Percentiles rank a stretch among this genome's conserved stretches.
Evolutionary conservation across 208 protist species (phyloP).

Genomic region (Acanthamoeba castellanii): DNA sequence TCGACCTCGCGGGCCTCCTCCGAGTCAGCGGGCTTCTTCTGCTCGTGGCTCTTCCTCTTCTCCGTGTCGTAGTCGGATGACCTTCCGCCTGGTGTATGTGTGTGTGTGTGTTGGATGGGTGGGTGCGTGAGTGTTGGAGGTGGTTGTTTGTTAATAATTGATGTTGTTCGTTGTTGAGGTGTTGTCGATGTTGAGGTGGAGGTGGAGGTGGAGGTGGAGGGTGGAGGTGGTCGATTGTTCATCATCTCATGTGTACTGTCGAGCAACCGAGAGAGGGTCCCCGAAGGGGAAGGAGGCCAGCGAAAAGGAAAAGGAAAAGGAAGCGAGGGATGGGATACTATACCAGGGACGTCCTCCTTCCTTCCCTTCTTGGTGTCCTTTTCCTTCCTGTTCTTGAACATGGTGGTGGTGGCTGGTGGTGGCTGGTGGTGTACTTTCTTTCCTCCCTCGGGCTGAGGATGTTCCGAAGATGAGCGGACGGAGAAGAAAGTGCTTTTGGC

Average conservation of each 20-base stretch:
- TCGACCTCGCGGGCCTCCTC: slow-evolving; percentile 61
- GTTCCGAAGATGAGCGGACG: too few relatives aligned
- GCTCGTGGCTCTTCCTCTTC: slow-evolving; percentile 73
- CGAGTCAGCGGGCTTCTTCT: slow-evolving; percentile 59
- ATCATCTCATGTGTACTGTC: too few relatives aligned
- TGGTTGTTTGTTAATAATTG: too few relatives aligned
- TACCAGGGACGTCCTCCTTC: slow-evolving; percentile 50
- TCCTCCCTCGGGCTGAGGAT: too few relatives aligned
- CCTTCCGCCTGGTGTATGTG: background rate
- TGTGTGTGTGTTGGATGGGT: background rate
- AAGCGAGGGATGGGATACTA: background rate
- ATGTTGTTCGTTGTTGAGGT: too few relatives aligned
- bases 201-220: background rate
- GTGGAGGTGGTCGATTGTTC: background rate
- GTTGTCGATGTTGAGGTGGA: background rate
- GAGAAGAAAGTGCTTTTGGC: too few relatives aligned
- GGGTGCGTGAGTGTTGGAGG: too few relatives aligned
- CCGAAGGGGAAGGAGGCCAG: too few relatives aligned
- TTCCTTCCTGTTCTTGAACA: slow-evolving; percentile 64
- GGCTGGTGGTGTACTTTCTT: too few relatives aligned
- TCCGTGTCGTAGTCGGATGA: slow-evolving; percentile 42
- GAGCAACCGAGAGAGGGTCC: too few relatives aligned
- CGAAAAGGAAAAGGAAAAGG: background rate
- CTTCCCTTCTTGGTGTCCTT: slow-evolving; percentile 56
- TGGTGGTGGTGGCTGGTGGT: too few relatives aligned